These are phyloP conservation scores for Vaccinium darrowii DNA, from an alignment of 148 eudicot genomes.

Conservation along the genomic window DNA sequence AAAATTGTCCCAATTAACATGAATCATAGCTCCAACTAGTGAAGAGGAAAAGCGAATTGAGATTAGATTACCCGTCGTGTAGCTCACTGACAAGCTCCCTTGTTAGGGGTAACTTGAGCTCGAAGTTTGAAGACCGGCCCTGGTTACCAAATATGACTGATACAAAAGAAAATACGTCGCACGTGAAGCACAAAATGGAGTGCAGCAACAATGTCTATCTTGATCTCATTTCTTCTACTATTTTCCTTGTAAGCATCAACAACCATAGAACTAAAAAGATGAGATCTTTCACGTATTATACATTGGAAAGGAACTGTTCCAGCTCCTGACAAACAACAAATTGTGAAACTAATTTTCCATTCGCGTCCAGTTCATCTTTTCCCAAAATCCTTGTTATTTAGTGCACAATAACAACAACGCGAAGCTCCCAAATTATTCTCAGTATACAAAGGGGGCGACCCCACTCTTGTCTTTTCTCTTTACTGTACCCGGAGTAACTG, in stretches of 20 bases:
- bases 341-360: neutral
- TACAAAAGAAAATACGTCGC: neutral
- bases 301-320: slow-evolving; percentile 18
- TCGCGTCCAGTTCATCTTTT: neutral
- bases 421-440: slow-evolving; percentile 11
- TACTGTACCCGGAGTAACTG: neutral
- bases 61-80: too few species aligned
- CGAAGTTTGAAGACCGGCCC: neutral
- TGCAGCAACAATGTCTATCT: neutral
- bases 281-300: neutral
- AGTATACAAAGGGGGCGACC: neutral
- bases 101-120: neutral
- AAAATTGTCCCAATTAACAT: too few species aligned
- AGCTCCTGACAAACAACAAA: slow-evolving; percentile 19
- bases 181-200: too few species aligned
- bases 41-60: too few species aligned
- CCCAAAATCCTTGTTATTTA: neutral
- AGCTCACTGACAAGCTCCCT: too few species aligned
- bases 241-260: neutral
- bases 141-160: neutral
- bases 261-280: neutral
- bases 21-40: neutral
- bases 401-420: neutral
- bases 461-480: neutral
- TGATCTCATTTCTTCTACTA: neutral